Evolutionary conservation across 495 filamentous ascomycete species (phyloP), one percentile per base, ranked within the genome.

Genomic region (Aspergillus cristatus): DNA sequence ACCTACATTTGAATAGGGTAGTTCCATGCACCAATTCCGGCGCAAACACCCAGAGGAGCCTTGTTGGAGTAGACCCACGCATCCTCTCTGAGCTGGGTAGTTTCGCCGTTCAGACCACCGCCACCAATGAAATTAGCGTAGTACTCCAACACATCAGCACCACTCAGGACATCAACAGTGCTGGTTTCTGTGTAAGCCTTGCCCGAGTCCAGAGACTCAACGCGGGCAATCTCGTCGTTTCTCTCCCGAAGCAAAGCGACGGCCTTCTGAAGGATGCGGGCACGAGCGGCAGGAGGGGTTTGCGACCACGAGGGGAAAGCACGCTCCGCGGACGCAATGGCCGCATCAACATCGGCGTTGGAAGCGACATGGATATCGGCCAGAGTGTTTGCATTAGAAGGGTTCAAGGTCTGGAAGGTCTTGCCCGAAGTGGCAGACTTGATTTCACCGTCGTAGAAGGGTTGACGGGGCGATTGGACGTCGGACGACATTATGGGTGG

Each of bases 11-110:
- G 84, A 41, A 89, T 80, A 11, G 84, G 84, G 52, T 89, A 89
- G 55, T 88, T 88, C 82, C 82, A 88, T 37, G 83, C 82, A 29
- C 83, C 82, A 47, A 88, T 86, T 24, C 81, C 83, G 5, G 72
- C 83, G 57, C 83, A 86, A 2, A 88, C 82, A 14, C 83, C 83
- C 30, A 86, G 55, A 2, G 83, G 71, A 32, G 81, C 78, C 51
- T 86, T 86, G 46, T 73, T 78, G 1, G 80, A 83, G 50, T 84
- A 85, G 12, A 85, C 70, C 76, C 78, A 82, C 0, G 82, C 81
- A 45, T 82, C 76, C 34, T 79, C 72, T 30, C 82, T 67, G 15
- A 86, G 56, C 37, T 77, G 76, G 25, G 70, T 71, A 6, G 76
- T 82, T 48, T 83, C 79, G 14, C 79, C 79, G 48, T 84, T 81